Base-by-base conservation (phyloP, 1,139 yeast genomes). In the Candida sp. region DNA sequence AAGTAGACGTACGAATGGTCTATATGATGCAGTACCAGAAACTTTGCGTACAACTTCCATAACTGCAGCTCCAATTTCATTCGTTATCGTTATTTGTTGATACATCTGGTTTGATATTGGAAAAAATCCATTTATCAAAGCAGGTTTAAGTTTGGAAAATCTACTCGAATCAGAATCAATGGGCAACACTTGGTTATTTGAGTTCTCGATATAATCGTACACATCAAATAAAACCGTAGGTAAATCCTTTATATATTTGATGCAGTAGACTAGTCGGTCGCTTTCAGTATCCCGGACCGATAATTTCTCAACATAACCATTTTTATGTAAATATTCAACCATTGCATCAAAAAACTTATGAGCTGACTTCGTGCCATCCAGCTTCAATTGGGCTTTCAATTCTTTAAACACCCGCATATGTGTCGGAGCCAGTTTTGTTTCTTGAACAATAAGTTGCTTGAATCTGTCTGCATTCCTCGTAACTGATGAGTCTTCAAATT, bases 321-420 rank as follows among this genome's bases (percentile, higher is more conserved):
- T 67, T 4, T 62, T 64, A 46, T 77, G 81, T 29, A 87, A 66
- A 45, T 71, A 70, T 12, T 75, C 65, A 5, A 82, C 71, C 2
- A 80, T 71, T 3, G 81, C 68, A 23, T 79, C 69, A 53, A 82
- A 83, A 25, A 75, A 70, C 43, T 77, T 76, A 11, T 75, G 64
- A 2, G 74, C 61, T 5, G 77, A 68, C 25, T 56, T 60, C 4
- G 68, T 68, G 39, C 68, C 66, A 45, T 76, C 79, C 56, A 82
- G 72, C 27, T 79, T 79, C 37, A 87, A 58, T 55, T 87, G 88
- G 36, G 75, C 66, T 51, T 80, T 79, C 49, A 88, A 66, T 61
- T 87, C 96, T 22, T 71, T 64, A 38, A 82, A 73, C 22, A 86
- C 84, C 35, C 96, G 74, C 21, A 87, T 69, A 2, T 82, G 79